Percentiles rank a stretch among this genome's conserved stretches.
Evolutionary conservation across 2,329 filamentous ascomycete genomes (phyloP).

Genomic region (Cyphellophora attinorum): DNA sequence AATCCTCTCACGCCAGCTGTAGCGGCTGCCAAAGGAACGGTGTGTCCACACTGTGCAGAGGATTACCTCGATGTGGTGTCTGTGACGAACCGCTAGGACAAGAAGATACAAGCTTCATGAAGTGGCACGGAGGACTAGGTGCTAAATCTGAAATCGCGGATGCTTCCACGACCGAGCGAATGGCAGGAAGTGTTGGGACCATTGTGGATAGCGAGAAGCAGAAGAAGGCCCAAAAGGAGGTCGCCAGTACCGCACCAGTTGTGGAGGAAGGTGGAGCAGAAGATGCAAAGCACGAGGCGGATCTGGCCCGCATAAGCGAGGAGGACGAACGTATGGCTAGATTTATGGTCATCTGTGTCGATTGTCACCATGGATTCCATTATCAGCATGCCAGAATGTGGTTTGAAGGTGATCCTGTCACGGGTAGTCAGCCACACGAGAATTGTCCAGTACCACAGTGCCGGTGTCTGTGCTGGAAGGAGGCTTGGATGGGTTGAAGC

Average conservation of each 20-base stretch:
- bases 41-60: conserved; percentile 52
- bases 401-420: conserved; percentile 32
- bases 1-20: conserved; percentile 17
- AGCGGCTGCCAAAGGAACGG: conserved; percentile 32
- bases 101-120: conserved; percentile 40
- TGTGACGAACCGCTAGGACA: conserved; percentile 54
- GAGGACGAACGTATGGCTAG: conserved; percentile 39
- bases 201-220: conserved; percentile 10
- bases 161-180: conserved; percentile 12
- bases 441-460: conserved; percentile 49
- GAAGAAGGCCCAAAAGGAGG: not conserved
- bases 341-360: conserved; percentile 52
- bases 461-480: conserved; percentile 39
- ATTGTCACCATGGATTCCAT: conserved; percentile 56
- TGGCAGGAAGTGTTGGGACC: conserved; percentile 15
- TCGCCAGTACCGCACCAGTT: not conserved
- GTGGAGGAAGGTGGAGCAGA: conserved; percentile 3
- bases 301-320: conserved; percentile 6
- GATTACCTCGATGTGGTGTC: conserved; percentile 55
- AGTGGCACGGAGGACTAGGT: conserved; percentile 11
- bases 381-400: conserved; percentile 53
- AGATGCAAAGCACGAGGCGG: conserved; percentile 3
- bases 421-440: conserved; percentile 29
- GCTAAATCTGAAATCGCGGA: conserved; percentile 6
- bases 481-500: too few relatives aligned